These are phyloP conservation scores for Penicillium coffeae DNA, from an alignment of 495 filamentous ascomycete genomes.

Conservation along the genomic window DNA sequence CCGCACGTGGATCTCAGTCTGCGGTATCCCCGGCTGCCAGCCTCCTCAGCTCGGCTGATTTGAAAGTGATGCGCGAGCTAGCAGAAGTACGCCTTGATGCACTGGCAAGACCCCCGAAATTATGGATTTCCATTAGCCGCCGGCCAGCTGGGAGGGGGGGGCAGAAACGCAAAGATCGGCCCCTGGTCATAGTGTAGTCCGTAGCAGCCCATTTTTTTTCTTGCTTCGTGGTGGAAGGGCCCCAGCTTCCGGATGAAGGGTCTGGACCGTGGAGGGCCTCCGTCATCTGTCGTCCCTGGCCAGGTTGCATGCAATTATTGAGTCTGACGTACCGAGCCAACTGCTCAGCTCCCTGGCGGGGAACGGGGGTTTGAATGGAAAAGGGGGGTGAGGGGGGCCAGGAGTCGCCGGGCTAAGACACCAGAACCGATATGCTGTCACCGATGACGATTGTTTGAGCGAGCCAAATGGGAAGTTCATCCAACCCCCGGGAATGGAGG, in stretches of 20 bases:
- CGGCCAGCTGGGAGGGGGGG: background rate
- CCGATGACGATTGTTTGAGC: conserved; percentile 24
- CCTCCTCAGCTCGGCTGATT: no score
- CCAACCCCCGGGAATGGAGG: background rate
- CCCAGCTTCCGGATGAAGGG: conserved; percentile 4
- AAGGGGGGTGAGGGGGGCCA: background rate
- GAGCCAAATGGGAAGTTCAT: background rate
- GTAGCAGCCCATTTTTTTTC: conserved; percentile 2
- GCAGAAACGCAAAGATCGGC: background rate
- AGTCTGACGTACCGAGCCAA: conserved; percentile 2
- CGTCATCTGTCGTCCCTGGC: conserved; percentile 5
- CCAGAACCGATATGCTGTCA: conserved; percentile 21
- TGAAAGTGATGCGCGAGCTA: no score
- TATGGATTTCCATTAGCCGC: background rate
- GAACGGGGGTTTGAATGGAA: background rate
- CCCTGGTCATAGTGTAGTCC: background rate
- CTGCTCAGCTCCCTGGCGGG: background rate
- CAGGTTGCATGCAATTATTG: conserved; percentile 9
- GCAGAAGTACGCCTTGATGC: no score
- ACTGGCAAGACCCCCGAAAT: background rate
- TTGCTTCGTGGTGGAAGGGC: conserved; percentile 2
- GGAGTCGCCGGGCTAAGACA: conserved; percentile 11
- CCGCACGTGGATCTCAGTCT: conserved; percentile 15
- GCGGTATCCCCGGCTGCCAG: no score
- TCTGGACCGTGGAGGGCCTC: conserved; percentile 23